Conservation (phyloP, 208 protist genomes). For the Crithidia sp. region DNA sequence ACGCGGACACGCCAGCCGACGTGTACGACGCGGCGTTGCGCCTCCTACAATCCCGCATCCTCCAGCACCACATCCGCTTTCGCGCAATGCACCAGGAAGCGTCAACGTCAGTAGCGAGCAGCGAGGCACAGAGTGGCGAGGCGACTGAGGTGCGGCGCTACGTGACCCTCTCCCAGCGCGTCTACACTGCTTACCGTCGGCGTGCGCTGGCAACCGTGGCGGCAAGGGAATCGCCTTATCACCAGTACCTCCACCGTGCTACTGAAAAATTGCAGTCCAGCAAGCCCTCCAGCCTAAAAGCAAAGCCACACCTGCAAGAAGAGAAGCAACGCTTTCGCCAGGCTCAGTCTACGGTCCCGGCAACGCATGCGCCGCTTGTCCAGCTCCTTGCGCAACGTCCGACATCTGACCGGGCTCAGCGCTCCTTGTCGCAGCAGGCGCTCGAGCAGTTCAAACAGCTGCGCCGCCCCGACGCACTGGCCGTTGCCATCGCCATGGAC, state of each 20-base stretch:
- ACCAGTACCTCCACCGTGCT: constrained; percentile 7
- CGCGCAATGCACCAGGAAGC: neutral
- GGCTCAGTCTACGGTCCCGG: neutral
- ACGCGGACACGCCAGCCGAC: constrained; percentile 34
- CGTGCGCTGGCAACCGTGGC: constrained; percentile 13
- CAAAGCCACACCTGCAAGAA: neutral
- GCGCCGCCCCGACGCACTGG: constrained; percentile 45
- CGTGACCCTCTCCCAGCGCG: constrained; percentile 29
- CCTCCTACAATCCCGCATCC: constrained; percentile 48
- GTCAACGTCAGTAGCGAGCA: too few species aligned
- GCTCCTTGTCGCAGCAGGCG: constrained; percentile 19
- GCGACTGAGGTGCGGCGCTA: neutral
- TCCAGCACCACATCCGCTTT: constrained; percentile 5
- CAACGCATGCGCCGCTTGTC: constrained; percentile 13
- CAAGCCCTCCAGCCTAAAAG: neutral
- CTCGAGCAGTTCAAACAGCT: constrained; percentile 30
- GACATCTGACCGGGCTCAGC: neutral
- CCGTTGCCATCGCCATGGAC: constrained; percentile 46
- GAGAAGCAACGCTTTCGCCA: neutral
- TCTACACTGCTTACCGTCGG: constrained; percentile 24
- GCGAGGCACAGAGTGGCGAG: neutral
- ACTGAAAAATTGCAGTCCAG: neutral
- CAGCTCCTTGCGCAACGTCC: constrained; percentile 10
- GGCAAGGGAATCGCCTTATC: constrained; percentile 23
- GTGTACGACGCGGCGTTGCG: constrained; percentile 61